Evolutionary conservation across 164 flowering plant species (phyloP), one percentile per base, ranked within the genome.

Genomic region (Stephania yunnanensis): DNA sequence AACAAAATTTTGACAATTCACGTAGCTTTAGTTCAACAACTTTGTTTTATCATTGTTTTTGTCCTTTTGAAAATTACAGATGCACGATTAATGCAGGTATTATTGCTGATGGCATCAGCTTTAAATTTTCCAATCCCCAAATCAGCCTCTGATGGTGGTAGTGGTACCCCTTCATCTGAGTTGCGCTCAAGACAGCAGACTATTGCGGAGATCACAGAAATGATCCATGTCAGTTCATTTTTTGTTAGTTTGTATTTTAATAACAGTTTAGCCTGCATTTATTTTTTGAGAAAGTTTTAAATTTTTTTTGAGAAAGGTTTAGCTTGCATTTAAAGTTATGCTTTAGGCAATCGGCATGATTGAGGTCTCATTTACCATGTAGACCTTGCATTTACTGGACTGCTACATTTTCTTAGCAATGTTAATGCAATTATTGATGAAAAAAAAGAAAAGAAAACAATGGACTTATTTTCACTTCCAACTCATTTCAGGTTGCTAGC

Each of bases 131-230:
- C 85, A 30, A 13, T 87, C 53, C 81, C 89, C 10, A 81, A 76
- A 68, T 67, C 81, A 22, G 73, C 81, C 44, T 65, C 83, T 68
- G 84, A 70, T 69, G 75, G 64, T 4, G 80, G 77, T 46, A 80
- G 77, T 74, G 85, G 83, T 77, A 67, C 79, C 36, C 63, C 85
- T 71, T 50, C 87, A 68, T 74, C 77, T 29, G 95, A 90, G 42
- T 71, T 90, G 36, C 94, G 97, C 65, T 25, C 85, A 53, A 86
- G 94, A 74, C 97, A 92, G 72, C 97, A 90, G 74, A 70, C 81
- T 73, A 90, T 95, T 78, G 97, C 99, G 75, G 98, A 92, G 88
- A 90, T 95, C 77, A 93, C 97, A 22, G 99, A 95, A 82, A 93
- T 95, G 99, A 92, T 95, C 71, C 98, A 95, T 92, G 98, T 95